Base-by-base conservation (phyloP, 75 land plant species). In the Chamaecyparis obtusa region DNA sequence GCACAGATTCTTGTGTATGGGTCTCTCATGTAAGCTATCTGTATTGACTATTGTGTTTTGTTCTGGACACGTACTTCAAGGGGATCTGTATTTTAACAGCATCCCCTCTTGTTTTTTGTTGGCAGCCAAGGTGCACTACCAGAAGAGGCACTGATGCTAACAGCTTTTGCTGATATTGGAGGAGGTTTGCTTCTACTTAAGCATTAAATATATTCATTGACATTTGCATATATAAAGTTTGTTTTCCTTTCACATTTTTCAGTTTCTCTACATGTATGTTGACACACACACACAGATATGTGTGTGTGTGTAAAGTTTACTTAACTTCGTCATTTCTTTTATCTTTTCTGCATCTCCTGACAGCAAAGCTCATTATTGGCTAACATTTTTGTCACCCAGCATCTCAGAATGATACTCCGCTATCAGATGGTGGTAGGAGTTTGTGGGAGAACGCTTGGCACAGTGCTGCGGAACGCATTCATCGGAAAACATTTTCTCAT, bases 1-100 rank as follows among this genome's bases (percentile, higher is more conserved):
- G 98, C 98, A 5, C 98, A 96, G 78, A 96, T 96, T 24, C 92
- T 96, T 92, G 98, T 96, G 83, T 96, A 96, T 91, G 98, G 98
- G 84, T 92, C 98, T 83, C 83, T 96, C n/a, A 96, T 96, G 98
- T 96, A 76, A 94, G 98, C 87, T 86, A 85, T 87, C 30, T 32
- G 24, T 46, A 15, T 33, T 33, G 88, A 30, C 44, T 37, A 71
- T 85, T 32, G 33, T 43, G 13, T 49, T 51, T 54, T 15, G 33
- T 39, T 36, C 24, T 13, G 49, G 46, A 41, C 81, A 19, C 36
- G 79, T 76, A 39, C 33, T 81, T 46, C 15, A 81, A 10, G 15
- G 1, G 49, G 54, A 27, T 44, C 33, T 81, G 17, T 5, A 14
- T 46, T 81, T 11, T 43, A 81, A 43, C 32, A 9, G 83, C 14